Conservation (phyloP, 2,329 filamentous ascomycete genomes). For the Grosmannia huntii region DNA sequence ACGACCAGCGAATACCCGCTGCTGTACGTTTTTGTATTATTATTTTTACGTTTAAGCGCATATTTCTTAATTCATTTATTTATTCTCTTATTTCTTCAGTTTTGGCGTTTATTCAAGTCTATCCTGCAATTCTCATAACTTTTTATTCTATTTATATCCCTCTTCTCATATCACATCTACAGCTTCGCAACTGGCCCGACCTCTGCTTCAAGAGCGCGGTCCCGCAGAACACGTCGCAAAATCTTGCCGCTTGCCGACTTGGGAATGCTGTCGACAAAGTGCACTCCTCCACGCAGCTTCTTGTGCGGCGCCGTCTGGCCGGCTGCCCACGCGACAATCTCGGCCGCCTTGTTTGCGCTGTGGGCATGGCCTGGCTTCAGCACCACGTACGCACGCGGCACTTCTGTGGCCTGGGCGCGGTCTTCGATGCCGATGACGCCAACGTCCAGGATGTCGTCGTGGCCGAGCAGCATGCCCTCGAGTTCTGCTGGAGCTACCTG, state of each 20-base stretch:
- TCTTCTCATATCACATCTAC: constrained; percentile 13
- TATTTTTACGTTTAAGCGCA: too few species aligned
- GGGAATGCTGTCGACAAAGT: constrained; percentile 55
- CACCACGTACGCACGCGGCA: constrained; percentile 56
- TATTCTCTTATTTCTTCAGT: too few species aligned
- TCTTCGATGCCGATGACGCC: constrained; percentile 53
- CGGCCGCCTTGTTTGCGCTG: constrained; percentile 22
- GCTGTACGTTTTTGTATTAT: neutral
- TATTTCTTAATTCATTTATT: too few species aligned
- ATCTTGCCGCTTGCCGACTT: constrained; percentile 51
- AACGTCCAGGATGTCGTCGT: constrained; percentile 37
- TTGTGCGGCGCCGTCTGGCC: constrained; percentile 39
- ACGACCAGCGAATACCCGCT: neutral
- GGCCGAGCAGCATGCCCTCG: constrained; percentile 32
- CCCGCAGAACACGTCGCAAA: constrained; percentile 28
- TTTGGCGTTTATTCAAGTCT: too few species aligned
- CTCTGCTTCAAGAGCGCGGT: constrained; percentile 25
- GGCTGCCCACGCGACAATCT: constrained; percentile 25
- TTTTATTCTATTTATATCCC: too few species aligned
- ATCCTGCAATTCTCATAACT: too few species aligned
- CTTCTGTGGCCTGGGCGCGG: constrained; percentile 48
- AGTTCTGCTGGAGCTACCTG: constrained; percentile 58
- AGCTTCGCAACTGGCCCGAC: constrained; percentile 23
- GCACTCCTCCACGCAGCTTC: constrained; percentile 56
- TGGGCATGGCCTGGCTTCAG: constrained; percentile 22